A percentile compares a stretch with the other conserved stretches of the same genome.
Evolutionary conservation across 805 yeast genomes (phyloP).

Genomic region (Teunomyces tritomae): DNA sequence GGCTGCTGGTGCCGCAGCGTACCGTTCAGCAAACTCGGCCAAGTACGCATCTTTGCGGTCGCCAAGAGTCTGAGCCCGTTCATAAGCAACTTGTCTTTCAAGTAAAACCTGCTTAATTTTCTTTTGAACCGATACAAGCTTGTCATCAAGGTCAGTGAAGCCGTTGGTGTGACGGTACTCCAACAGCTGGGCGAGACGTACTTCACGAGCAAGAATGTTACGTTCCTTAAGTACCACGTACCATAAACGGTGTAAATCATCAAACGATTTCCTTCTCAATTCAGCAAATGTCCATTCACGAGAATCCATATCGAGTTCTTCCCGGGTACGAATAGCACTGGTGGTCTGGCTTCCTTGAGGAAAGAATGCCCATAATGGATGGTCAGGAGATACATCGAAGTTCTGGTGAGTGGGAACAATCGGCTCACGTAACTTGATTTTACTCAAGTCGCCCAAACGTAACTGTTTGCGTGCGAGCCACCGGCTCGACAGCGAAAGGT

Average conservation of each 20-base stretch:
- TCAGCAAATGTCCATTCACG: conserved; percentile 88
- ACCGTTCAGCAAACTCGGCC: conserved; percentile 54
- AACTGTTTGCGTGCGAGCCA: conserved; percentile 16
- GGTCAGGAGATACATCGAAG: conserved; percentile 72
- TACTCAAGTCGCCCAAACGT: conserved; percentile 24
- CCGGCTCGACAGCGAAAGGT: conserved; percentile 5
- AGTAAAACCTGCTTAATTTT: conserved; percentile 82
- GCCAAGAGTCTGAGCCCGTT: conserved; percentile 51
- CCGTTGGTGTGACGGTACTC: conserved; percentile 28
- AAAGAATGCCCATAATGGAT: conserved; percentile 95
- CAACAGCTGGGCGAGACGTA: conserved; percentile 48
- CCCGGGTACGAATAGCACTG: conserved; percentile 53
- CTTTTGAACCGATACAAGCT: conserved; percentile 35
- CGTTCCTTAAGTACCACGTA: conserved; percentile 80
- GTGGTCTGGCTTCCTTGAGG: conserved; percentile 47
- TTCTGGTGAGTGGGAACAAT: conserved; percentile 79
- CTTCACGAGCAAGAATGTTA: conserved; percentile 75
- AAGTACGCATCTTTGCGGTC: conserved; percentile 48
- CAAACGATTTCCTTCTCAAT: conserved; percentile 85
- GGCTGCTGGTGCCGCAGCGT: conserved; percentile 52
- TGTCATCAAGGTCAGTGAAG: conserved; percentile 39
- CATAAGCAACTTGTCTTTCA: conserved; percentile 76
- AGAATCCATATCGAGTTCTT: conserved; percentile 52
- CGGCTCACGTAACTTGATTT: conserved; percentile 68
- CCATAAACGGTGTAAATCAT: conserved; percentile 91